Base-by-base conservation (phyloP, 768 basidiomycete species). In the Lactifluus echinatus region DNA sequence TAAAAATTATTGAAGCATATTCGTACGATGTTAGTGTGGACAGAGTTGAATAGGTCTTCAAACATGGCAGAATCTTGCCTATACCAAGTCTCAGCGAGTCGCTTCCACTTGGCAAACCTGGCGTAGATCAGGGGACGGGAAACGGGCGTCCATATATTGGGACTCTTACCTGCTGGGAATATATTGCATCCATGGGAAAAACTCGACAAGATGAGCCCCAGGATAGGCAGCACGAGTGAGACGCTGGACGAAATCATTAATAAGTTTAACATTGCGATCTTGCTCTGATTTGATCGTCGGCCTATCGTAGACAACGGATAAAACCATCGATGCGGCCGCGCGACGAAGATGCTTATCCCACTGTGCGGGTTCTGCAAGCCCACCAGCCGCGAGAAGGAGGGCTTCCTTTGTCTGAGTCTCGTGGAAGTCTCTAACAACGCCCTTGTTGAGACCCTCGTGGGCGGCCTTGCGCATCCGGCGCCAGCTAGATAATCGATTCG, bases 201-300 rank as follows among this genome's bases (percentile, higher is more conserved):
- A 62, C 17, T 62, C 62, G 4, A 56, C 60, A 5, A 62, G 28
- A 56, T 69, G 69, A 28, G 67, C 64, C 2, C 75, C 75, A 36
- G 74, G 74, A 34, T 67, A 65, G 8, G 67, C 66, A 2, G 75
- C 72, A 10, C 63, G 63, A 14, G 69, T 68, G 15, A 74, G 53
- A 8, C 71, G 66, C 8, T 60, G 44, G 10, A 68, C 60, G 31
- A 68, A 63, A 39, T 63, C 61, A 39, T 65, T 60, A 12, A 72
- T 65, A 12, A 62, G 58, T 12, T 43, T 55, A 33, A 72, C 48
- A 10, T 57, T 14, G 8, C 43, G 47, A 42, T 65, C 65, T 23
- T 50, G 36, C 28, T 64, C 63, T 7, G 63, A 56, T 24, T 40
- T 52, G 17, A 68, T 47, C 2, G 59, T 56, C 4, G 63, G 56